These are phyloP conservation scores for Penicillium paneum DNA, from an alignment of 2,329 filamentous ascomycete species.

Conservation along the genomic window DNA sequence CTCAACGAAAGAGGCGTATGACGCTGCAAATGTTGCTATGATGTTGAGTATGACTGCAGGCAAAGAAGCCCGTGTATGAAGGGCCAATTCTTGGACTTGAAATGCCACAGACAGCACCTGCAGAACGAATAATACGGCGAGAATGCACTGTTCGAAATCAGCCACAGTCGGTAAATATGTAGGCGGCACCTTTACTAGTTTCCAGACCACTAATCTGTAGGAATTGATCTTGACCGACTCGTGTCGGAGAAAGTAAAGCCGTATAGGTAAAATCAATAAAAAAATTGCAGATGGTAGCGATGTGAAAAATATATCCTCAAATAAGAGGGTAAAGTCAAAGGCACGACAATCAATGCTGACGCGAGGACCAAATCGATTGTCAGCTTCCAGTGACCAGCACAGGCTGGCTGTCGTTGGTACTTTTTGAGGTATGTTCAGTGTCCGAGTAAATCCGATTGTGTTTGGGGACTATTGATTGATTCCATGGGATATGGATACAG, in stretches of 20 bases:
- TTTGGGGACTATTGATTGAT: neutral
- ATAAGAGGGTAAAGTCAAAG: slow-evolving; percentile 1
- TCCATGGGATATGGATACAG: neutral
- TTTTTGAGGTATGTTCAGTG: neutral
- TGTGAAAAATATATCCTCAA: neutral
- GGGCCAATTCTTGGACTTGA: neutral
- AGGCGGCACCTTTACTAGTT: neutral
- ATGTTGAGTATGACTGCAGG: neutral
- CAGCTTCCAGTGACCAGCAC: neutral
- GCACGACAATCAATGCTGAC: neutral
- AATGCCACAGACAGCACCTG: neutral
- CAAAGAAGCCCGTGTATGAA: neutral
- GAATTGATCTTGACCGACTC: neutral
- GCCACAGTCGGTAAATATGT: neutral
- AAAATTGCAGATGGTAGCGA: neutral
- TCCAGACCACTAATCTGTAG: neutral
- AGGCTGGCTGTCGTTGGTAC: neutral
- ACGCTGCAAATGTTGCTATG: neutral
- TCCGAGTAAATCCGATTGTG: neutral
- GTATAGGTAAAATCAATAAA: neutral
- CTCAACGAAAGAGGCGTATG: neutral
- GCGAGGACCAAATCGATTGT: neutral
- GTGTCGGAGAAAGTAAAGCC: neutral
- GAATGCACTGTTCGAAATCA: neutral
- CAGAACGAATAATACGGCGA: neutral